These are phyloP conservation scores for Boletus rubropictus DNA, from an alignment of 768 basidiomycete genomes.

Conservation along the genomic window DNA sequence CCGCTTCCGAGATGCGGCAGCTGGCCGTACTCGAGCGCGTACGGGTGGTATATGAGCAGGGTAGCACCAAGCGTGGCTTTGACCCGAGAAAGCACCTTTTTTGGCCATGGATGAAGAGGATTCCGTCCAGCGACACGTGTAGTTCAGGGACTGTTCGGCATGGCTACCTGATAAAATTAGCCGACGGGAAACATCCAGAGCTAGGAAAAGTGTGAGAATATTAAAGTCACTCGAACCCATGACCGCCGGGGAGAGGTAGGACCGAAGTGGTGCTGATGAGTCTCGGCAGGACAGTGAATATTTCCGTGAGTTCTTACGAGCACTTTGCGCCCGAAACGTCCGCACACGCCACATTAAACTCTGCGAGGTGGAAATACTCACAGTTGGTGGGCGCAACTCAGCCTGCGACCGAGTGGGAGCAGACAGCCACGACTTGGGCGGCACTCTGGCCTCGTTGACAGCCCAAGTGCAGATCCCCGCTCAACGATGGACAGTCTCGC, in stretches of 20 bases:
- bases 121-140: too few species aligned
- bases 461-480: not conserved
- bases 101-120: too few species aligned
- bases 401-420: conserved; percentile 5
- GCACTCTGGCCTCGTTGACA: conserved; percentile 2
- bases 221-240: not conserved
- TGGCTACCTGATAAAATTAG: not conserved
- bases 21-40: too few species aligned
- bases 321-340: not conserved
- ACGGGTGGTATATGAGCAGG: too few species aligned
- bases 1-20: too few species aligned
- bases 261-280: conserved; percentile 3
- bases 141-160: too few species aligned
- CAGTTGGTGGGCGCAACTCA: conserved; percentile 6
- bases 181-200: conserved; percentile 3
- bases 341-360: conserved; percentile 14
- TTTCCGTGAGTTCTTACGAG: conserved; percentile 4
- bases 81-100: too few species aligned
- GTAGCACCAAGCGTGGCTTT: too few species aligned
- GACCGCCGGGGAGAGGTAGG: not conserved
- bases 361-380: conserved; percentile 12
- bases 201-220: conserved; percentile 20
- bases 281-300: conserved; percentile 3
- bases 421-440: conserved; percentile 2
- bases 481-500: not conserved